These are phyloP conservation scores for Pelargonium cotyledonis DNA, from an alignment of 441 rosid genomes.

Conservation along the genomic window DNA sequence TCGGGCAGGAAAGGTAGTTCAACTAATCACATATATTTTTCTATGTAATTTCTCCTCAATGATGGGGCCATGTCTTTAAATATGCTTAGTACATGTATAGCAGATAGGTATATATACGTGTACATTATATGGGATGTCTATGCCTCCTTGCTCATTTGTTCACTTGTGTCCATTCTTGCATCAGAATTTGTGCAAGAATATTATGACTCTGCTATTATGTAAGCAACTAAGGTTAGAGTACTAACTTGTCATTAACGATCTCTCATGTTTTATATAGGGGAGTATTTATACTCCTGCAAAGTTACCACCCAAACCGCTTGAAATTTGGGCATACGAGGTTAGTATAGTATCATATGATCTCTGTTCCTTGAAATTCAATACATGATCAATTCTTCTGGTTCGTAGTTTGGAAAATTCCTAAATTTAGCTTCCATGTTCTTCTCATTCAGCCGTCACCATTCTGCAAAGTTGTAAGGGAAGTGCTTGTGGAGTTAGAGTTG, in stretches of 20 bases:
- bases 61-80: neutral
- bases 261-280: constrained; percentile 47
- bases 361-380: constrained; percentile 2
- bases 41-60: neutral
- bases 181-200: neutral
- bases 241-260: constrained; percentile 7
- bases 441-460: constrained; percentile 71
- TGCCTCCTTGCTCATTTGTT: neutral
- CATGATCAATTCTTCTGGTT: neutral
- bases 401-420: neutral
- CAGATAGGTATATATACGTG: neutral
- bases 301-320: constrained; percentile 81
- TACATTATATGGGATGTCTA: neutral
- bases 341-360: constrained; percentile 5
- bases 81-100: constrained; percentile 3
- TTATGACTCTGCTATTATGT: neutral
- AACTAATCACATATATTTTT: neutral
- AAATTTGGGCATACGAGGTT: constrained; percentile 90
- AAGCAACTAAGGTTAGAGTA: neutral
- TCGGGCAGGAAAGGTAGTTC: constrained; percentile 68
- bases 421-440: neutral
- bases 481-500: constrained; percentile 73
- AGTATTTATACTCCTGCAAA: constrained; percentile 59
- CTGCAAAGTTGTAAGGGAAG: constrained; percentile 79
- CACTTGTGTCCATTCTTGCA: neutral